Conservation (phyloP, 1,139 yeast genomes). For the Suhomyces bribrorum region DNA sequence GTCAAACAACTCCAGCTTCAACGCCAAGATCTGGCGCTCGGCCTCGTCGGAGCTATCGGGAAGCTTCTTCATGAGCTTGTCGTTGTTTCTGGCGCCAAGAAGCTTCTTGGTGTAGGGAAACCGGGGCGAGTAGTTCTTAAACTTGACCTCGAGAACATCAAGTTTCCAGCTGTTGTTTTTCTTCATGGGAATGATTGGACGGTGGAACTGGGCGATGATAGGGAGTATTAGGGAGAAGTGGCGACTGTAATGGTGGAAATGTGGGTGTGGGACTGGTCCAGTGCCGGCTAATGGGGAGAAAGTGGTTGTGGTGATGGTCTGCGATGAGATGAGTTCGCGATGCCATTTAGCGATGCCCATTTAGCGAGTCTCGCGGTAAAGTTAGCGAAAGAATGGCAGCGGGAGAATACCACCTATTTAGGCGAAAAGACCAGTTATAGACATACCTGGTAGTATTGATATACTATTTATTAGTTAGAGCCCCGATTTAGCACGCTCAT, state of each 20-base stretch:
- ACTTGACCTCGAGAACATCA: constrained; percentile 54
- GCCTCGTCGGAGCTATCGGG: constrained; percentile 47
- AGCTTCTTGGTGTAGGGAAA: constrained; percentile 54
- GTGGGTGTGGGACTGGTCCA: too few relatives aligned
- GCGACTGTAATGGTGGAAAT: not conserved
- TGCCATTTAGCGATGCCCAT: too few relatives aligned
- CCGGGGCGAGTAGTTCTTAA: constrained; percentile 47
- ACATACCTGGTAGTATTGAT: too few relatives aligned
- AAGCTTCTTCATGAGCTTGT: constrained; percentile 44
- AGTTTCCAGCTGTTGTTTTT: constrained; percentile 40
- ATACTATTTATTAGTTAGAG: too few relatives aligned
- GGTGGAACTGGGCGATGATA: constrained; percentile 3
- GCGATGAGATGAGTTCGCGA: constrained; percentile 12
- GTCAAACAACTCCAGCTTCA: constrained; percentile 48
- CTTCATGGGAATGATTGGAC: too few relatives aligned
- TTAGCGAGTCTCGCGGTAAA: too few relatives aligned
- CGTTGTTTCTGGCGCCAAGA: constrained; percentile 48
- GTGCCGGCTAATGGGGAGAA: not conserved
- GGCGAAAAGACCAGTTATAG: too few relatives aligned
- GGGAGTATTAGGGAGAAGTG: constrained; percentile 1
- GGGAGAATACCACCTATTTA: too few relatives aligned
- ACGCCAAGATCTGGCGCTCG: constrained; percentile 38
- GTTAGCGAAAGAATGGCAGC: too few relatives aligned
- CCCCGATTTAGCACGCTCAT: too few relatives aligned
- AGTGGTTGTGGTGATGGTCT: too few relatives aligned